Conservation (phyloP, 257 asterid species). For the Orobanche coerulescens region DNA sequence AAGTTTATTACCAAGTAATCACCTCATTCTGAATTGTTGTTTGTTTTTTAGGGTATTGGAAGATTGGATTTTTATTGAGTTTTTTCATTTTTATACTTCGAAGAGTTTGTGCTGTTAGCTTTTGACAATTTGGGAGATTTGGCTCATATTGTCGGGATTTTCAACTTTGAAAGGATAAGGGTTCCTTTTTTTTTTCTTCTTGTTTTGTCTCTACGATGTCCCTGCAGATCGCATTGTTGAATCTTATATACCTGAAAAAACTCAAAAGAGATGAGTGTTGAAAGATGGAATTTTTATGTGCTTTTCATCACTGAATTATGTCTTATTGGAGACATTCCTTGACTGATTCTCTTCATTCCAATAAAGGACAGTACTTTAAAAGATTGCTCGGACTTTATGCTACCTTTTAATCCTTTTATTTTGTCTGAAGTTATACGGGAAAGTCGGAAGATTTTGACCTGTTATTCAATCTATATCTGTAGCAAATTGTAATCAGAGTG, state of each 20-base stretch:
- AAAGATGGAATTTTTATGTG: conserved; percentile 12
- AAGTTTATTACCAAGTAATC: not conserved
- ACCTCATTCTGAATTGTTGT: not conserved
- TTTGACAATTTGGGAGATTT: not conserved
- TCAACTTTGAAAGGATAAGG: not conserved
- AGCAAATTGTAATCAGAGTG: no score
- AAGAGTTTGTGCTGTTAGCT: not conserved
- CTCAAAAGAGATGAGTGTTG: no score
- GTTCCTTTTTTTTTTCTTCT: not conserved
- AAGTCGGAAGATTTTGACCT: not conserved
- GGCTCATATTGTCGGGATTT: conserved; percentile 7
- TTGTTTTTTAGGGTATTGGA: conserved; percentile 11
- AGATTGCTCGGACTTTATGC: not conserved
- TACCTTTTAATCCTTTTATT: not conserved
- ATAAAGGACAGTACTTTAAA: not conserved
- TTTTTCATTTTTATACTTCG: not conserved
- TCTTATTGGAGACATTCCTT: not conserved
- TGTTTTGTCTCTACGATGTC: not conserved
- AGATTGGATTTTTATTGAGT: conserved; percentile 1
- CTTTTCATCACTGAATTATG: not conserved
- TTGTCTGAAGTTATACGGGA: conserved; percentile 12
- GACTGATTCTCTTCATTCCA: not conserved
- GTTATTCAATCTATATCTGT: not conserved
- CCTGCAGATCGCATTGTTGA: not conserved
- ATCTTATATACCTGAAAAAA: not conserved